Evolutionary conservation across 2,329 filamentous ascomycete species (phyloP), one percentile per base, ranked within the genome.

Genomic region (Venturia nashicola): DNA sequence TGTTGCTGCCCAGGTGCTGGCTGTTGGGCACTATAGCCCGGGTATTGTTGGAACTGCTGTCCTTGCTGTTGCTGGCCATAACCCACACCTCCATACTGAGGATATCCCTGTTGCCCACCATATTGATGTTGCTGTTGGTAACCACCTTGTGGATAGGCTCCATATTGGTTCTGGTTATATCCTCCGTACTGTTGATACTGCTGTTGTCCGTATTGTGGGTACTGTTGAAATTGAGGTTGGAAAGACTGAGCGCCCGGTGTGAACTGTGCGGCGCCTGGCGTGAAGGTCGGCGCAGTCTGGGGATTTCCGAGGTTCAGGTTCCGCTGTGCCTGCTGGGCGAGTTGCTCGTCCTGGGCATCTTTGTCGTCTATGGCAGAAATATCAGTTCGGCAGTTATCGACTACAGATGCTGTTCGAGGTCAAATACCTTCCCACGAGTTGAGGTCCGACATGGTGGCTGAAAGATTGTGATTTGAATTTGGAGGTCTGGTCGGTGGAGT

Each of bases 1-100:
- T 83, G 81, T 69, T 78, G 75, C 70, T 76, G 76, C 61, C 76
- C 74, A 43, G 70, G 71, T 64, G 59, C 61, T 60, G 70, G 68
- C 39, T 70, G 67, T 44, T 69, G 67, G n/a, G 66, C 64, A 36
- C 65, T 62, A 36, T 71, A 66, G 27, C 66, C 67, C 65, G 18
- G 39, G 42, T 60, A 60, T 39, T 60, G 59, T 39, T 67, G 66
- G 32, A 51, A 60, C 39, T 57, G 61, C 40, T 54, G 57, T 16
- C 57, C 32, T 27, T 27, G 27, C 27, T 64, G 63, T 51, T 65
- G 68, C 63, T 82, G 79, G 55, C 78, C 76, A 61, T 81, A 80
- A 61, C 76, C 76, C 57, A 20, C 51, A 16, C 20, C 46, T 27
- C 48, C 61, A 42, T 59, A 55, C 36, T 69, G 74, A 70, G 74